Evolutionary conservation across 1,284 basidiomycete genomes (phyloP).

Genomic region (Apiotrichum laibachii): DNA sequence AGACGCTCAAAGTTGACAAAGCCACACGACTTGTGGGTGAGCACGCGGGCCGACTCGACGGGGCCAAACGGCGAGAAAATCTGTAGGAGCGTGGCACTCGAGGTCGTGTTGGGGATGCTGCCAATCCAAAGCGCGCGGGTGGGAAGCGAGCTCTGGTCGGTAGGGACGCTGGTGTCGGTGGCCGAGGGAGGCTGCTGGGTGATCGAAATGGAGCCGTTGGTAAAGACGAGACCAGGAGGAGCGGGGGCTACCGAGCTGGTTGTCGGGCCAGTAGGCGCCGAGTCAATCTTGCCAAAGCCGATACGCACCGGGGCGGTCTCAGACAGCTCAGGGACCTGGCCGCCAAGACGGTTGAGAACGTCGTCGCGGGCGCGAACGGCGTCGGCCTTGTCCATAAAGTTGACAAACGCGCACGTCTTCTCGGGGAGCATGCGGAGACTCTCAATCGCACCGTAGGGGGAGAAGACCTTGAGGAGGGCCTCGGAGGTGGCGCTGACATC

Average conservation of each 20-base stretch:
- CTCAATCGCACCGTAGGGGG: constrained; percentile 94
- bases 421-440: constrained; percentile 89
- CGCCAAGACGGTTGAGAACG: constrained; percentile 87
- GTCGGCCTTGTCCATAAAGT: constrained; percentile 91
- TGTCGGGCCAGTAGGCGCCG: constrained; percentile 75
- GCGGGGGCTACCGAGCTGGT: constrained; percentile 63
- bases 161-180: constrained; percentile 21
- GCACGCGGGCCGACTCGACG: constrained; percentile 90
- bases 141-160: constrained; percentile 61
- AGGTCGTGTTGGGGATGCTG: constrained; percentile 88
- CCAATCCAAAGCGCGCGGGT: constrained; percentile 95
- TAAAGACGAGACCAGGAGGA: constrained; percentile 56
- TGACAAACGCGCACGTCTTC: constrained; percentile 99
- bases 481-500: constrained; percentile 90
- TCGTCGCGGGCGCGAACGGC: constrained; percentile 95
- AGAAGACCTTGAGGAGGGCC: constrained; percentile 90
- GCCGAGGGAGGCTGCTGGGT: constrained; percentile 26
- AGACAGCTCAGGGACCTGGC: constrained; percentile 81
- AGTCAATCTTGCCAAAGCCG: constrained; percentile 96
- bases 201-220: constrained; percentile 49
- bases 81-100: constrained; percentile 78
- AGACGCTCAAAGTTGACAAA: constrained; percentile 94
- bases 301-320: constrained; percentile 92
- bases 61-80: constrained; percentile 92
- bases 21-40: constrained; percentile 73